Percentiles rank a stretch among this genome's conserved stretches.
Evolutionary conservation across 768 basidiomycete genomes (phyloP).

Genomic region (Coprinellus micaceus): DNA sequence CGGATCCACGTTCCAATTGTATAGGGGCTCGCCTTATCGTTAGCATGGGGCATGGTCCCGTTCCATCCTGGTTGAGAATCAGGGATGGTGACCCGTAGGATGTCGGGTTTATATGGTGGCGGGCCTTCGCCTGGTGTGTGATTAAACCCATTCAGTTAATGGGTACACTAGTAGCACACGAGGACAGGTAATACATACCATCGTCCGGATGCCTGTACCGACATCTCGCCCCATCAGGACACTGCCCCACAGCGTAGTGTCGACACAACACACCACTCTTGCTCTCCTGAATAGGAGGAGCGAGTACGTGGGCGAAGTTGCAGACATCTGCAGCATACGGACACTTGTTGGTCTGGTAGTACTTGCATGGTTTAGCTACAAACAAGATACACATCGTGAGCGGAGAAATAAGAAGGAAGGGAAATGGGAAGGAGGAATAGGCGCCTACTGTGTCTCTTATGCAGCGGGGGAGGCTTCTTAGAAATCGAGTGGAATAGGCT

Average conservation of each 20-base stretch:
- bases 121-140: not conserved
- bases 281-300: constrained; percentile 18
- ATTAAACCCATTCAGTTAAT: too few relatives aligned
- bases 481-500: constrained; percentile 21
- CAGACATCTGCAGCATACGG: constrained; percentile 43
- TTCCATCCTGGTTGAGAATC: constrained; percentile 7
- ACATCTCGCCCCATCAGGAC: constrained; percentile 35
- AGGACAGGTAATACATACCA: constrained; percentile 11
- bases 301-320: constrained; percentile 43
- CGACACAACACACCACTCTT: constrained; percentile 23
- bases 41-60: not conserved
- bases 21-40: constrained; percentile 5
- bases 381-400: constrained; percentile 8
- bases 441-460: constrained; percentile 38
- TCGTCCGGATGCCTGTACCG: constrained; percentile 32
- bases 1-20: too few relatives aligned
- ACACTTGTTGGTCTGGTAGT: constrained; percentile 41
- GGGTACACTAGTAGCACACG: not conserved
- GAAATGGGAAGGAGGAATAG: not conserved
- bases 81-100: not conserved
- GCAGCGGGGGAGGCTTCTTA: constrained; percentile 29
- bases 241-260: constrained; percentile 34
- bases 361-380: constrained; percentile 49
- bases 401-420: not conserved
- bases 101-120: not conserved